A percentile compares a stretch with the other conserved stretches of the same genome.
Conservation (phyloP, 208 protist genomes). For the Naegleria lovaniensis region DNA sequence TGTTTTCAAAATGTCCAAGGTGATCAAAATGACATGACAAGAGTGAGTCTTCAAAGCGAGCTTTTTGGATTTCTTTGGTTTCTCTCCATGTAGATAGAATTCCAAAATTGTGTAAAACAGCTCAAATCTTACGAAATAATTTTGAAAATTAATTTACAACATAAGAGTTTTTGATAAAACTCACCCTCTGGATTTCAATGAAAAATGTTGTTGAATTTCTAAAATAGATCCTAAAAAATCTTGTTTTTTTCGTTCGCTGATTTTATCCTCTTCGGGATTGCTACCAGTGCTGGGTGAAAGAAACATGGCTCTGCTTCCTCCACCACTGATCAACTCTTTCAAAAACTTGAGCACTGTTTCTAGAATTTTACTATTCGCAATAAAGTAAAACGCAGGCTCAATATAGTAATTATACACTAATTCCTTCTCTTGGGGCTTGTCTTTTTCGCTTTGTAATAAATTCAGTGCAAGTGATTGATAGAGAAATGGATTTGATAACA, state of each 20-base stretch:
- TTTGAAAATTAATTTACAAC: background rate
- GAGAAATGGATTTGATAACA: background rate
- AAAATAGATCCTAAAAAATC: background rate
- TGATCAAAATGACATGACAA: background rate
- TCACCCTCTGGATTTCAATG: background rate
- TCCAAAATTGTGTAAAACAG: background rate
- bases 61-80: background rate
- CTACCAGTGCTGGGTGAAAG: background rate
- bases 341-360: background rate
- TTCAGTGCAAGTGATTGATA: background rate
- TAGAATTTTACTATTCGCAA: background rate
- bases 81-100: background rate
- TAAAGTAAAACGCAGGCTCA: background rate
- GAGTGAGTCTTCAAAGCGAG: background rate
- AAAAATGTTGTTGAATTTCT: background rate
- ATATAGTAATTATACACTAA: background rate
- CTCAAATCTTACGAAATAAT: background rate
- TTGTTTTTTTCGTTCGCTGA: background rate
- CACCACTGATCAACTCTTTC: background rate
- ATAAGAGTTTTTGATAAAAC: background rate
- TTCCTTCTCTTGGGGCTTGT: background rate
- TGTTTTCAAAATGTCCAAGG: background rate
- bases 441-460: background rate
- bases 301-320: background rate
- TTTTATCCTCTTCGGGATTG: background rate